These are phyloP conservation scores for Fusarium tricinctum DNA, from an alignment of 2,329 filamentous ascomycete genomes.

Conservation along the genomic window DNA sequence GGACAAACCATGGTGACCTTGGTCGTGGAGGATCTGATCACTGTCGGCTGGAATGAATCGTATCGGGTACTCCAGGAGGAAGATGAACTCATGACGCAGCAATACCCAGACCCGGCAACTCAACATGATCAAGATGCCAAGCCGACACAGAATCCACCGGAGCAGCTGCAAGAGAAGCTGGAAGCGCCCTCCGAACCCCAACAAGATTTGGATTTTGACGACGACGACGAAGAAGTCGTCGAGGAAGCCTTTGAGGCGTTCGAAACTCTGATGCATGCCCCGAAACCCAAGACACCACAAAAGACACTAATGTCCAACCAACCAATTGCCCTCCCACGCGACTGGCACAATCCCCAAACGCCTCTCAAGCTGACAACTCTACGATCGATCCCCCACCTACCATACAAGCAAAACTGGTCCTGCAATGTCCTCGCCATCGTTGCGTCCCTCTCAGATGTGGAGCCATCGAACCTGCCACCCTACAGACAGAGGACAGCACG, in stretches of 20 bases:
- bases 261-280: slow-evolving; percentile 54
- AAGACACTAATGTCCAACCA: slow-evolving; percentile 25
- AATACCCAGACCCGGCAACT: slow-evolving; percentile 2
- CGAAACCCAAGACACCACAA: slow-evolving; percentile 27
- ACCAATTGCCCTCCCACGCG: slow-evolving; percentile 57
- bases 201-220: slow-evolving; percentile 8
- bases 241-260: slow-evolving; percentile 57
- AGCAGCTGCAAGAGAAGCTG: background rate
- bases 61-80: slow-evolving; percentile 50
- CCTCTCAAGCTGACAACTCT: slow-evolving; percentile 67
- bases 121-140: slow-evolving; percentile 15
- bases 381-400: slow-evolving; percentile 64
- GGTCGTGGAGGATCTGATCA: slow-evolving; percentile 60
- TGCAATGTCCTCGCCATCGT: slow-evolving; percentile 69
- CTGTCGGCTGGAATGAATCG: slow-evolving; percentile 64
- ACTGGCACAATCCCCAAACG: slow-evolving; percentile 58
- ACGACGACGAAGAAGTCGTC: slow-evolving; percentile 41
- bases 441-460: slow-evolving; percentile 61
- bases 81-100: slow-evolving; percentile 2
- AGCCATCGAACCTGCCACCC: slow-evolving; percentile 64
- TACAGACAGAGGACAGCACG: slow-evolving; percentile 66
- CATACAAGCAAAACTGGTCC: slow-evolving; percentile 71
- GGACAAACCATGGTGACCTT: slow-evolving; percentile 58
- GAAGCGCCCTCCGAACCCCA: background rate
- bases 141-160: background rate